These are phyloP conservation scores for Capronia americana DNA, from an alignment of 2,329 filamentous ascomycete species.

Conservation along the genomic window DNA sequence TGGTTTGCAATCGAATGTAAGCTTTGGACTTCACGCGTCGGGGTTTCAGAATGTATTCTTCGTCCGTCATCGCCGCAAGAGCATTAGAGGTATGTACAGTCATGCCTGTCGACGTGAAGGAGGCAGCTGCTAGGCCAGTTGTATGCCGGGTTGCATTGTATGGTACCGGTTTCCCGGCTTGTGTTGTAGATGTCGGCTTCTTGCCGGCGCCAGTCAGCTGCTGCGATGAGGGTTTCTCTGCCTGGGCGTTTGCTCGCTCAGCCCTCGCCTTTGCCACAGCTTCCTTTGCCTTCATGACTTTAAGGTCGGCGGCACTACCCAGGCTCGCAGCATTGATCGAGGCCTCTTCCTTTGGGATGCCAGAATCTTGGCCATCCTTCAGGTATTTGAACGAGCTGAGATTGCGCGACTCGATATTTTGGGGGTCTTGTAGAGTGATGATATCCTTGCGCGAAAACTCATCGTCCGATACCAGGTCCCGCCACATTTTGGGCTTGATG, in stretches of 20 bases:
- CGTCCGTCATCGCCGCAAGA: conserved; percentile 83
- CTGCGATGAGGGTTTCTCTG: conserved; percentile 15
- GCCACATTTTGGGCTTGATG: conserved; percentile 96
- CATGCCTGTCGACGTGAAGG: conserved; percentile 92
- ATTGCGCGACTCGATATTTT: conserved; percentile 82
- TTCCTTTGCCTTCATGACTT: conserved; percentile 89
- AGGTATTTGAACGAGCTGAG: conserved; percentile 88
- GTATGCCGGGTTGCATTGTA: conserved; percentile 91
- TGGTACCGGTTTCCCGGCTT: conserved; percentile 53
- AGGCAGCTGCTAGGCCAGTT: conserved; percentile 87
- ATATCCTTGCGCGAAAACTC: conserved; percentile 90
- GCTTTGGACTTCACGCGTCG: conserved; percentile 87
- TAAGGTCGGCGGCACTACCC: conserved; percentile 69
- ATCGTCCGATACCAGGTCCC: conserved; percentile 83
- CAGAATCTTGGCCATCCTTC: conserved; percentile 74
- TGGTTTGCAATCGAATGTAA: conserved; percentile 89
- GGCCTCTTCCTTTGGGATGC: conserved; percentile 72
- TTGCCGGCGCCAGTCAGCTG: conserved; percentile 23
- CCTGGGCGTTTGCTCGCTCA: conserved; percentile 61
- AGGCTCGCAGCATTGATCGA: conserved; percentile 81
- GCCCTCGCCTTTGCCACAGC: conserved; percentile 89
- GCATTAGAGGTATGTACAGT: conserved; percentile 90
- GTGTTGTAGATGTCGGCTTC: conserved; percentile 37
- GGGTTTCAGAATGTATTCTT: conserved; percentile 95
- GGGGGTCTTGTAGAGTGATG: conserved; percentile 94